Conservation (phyloP, 371 early-diverging fungal genomes). For the Mortierella polycephala region DNA sequence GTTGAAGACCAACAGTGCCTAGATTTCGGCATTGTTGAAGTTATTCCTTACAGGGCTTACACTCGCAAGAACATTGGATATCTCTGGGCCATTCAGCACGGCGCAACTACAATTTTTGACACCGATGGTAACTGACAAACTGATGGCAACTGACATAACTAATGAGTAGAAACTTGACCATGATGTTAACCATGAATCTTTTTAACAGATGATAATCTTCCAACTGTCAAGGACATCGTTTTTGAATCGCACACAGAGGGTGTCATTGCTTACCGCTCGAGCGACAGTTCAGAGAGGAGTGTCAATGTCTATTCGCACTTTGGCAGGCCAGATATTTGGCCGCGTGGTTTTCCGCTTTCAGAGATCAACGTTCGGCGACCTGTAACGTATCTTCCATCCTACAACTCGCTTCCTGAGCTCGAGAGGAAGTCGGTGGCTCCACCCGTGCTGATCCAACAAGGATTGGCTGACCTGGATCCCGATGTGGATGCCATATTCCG, state of each 20-base stretch:
- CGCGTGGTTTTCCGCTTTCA: conserved; percentile 8
- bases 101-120: conserved; percentile 5
- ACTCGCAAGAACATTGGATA: conserved; percentile 17
- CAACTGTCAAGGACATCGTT: neutral
- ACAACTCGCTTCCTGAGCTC: conserved; percentile 6
- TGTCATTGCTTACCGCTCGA: conserved; percentile 5
- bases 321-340: conserved; percentile 15
- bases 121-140: neutral
- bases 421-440: conserved; percentile 5
- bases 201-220: conserved; percentile 7
- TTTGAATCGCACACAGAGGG: conserved; percentile 2
- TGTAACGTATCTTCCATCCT: conserved; percentile 1
- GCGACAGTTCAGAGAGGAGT: conserved; percentile 3
- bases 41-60: conserved; percentile 12
- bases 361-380: conserved; percentile 12
- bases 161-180: neutral
- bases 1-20: conserved; percentile 6
- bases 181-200: neutral
- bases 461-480: conserved; percentile 11
- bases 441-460: conserved; percentile 12
- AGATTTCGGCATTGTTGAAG: neutral
- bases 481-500: conserved; percentile 19
- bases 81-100: conserved; percentile 15
- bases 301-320: conserved; percentile 12
- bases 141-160: neutral